phyloP scores from a whole-genome alignment of 2,329 filamentous ascomycete genomes.

The Cercospora sesami region DNA sequence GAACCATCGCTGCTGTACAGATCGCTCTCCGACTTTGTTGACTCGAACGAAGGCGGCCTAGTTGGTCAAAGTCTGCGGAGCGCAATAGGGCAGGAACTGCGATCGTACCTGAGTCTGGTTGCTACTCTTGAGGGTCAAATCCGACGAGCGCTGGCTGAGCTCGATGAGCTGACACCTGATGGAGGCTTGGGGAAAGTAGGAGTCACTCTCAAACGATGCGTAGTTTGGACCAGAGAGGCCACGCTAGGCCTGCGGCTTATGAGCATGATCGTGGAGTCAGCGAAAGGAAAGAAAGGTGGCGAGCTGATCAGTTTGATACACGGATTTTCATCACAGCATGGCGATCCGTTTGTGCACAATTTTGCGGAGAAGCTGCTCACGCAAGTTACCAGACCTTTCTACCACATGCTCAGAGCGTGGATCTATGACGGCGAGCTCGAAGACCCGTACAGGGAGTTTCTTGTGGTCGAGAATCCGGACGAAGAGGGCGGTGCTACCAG shows the following conservation, averaged over 20 bases:
- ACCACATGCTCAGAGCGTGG: constrained; percentile 93
- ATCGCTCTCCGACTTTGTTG: constrained; percentile 75
- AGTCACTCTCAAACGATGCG: constrained; percentile 90
- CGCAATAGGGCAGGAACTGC: constrained; percentile 78
- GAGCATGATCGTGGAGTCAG: constrained; percentile 91
- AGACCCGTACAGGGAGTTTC: constrained; percentile 95
- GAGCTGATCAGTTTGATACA: constrained; percentile 93
- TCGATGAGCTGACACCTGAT: constrained; percentile 74
- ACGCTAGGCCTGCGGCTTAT: constrained; percentile 93
- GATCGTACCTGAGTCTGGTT: constrained; percentile 85
- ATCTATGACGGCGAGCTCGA: constrained; percentile 97
- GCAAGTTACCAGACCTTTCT: constrained; percentile 90
- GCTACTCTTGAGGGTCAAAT: constrained; percentile 93
- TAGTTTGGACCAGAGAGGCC: constrained; percentile 95
- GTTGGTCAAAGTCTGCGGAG: constrained; percentile 88
- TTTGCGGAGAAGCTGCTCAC: constrained; percentile 87
- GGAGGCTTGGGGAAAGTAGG: constrained; percentile 78
- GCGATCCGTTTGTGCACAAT: constrained; percentile 87
- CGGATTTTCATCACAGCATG: constrained; percentile 87
- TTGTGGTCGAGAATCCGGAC: constrained; percentile 79
- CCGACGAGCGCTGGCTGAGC: constrained; percentile 70
- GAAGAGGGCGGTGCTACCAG: constrained; percentile 69
- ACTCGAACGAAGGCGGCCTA: constrained; percentile 77
- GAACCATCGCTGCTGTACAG: constrained; percentile 93
- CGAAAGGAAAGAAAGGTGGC: constrained; percentile 80